Base-by-base conservation (phyloP, 768 basidiomycete species). In the Tylopilus balloui region DNA sequence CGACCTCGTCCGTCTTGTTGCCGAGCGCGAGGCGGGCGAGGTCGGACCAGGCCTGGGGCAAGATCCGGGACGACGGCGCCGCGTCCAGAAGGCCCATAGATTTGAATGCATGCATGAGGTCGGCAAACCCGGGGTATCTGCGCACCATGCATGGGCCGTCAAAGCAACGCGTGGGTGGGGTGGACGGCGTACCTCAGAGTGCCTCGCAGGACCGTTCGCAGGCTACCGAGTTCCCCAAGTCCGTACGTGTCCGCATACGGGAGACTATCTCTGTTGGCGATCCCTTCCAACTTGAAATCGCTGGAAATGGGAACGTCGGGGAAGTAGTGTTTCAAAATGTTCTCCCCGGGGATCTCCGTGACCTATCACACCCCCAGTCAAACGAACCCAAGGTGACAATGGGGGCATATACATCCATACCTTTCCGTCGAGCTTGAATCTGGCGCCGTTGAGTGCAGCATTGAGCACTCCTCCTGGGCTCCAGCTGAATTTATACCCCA, bases 401-500 rank as follows among this genome's bases (percentile, higher is more conserved):
- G 10, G 29, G 29, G 11, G 11, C 75, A n/a, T 53, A 86, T 24
- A 25, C 12, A 6, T n/a, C n/a, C 74, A 15, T 54, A 86, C 88
- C 68, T 78, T 60, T 6, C 72, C 72, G 25, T 71, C 56, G 21
- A 92, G 69, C 58, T 78, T 77, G 66, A 82, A 96, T 32, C 60
- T 63, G 2, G 94, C 92, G 0, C 71, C 64, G 54, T 94, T 91
- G 48, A 83, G 65, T 0, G 88, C 88, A 3, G 92, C 94, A 14
- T 75, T 78, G 32, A 97, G 69, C 8, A 95, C 92, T 6, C 91
- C 93, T 49, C 83, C 75, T 0, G 94, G 92, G 42, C 83, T 88
- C 94, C 94, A 97, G 56, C 91, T 90, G 62, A 92, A 92, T 62
- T 93, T 95, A 61, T 95, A 93, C n/a, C 84, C 77, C 10, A 94